These are phyloP conservation scores for Rubus idaeus DNA, from an alignment of 306 rosid species.

Conservation along the genomic window DNA sequence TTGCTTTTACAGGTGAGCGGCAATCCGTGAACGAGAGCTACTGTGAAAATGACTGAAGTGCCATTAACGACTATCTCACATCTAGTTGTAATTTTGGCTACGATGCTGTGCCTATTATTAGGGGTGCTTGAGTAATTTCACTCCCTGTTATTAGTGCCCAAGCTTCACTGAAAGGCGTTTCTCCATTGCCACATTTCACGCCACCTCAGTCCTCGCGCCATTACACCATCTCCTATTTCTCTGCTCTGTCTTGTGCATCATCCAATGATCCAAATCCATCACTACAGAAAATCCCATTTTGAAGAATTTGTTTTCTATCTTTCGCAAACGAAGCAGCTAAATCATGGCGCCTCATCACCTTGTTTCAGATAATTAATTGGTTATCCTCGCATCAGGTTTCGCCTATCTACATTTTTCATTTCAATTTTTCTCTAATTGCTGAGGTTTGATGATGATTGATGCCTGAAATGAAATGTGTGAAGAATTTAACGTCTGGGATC, in stretches of 20 bases:
- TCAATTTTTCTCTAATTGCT: neutral
- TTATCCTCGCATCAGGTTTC: constrained; percentile 27
- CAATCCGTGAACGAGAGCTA: neutral
- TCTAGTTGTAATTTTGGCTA: neutral
- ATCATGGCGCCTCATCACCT: neutral
- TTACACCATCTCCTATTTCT: constrained; percentile 12
- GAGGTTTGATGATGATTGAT: too few species aligned
- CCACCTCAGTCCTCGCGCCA: constrained; percentile 33
- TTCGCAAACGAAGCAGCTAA: neutral
- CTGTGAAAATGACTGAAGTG: neutral
- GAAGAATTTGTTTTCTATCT: neutral
- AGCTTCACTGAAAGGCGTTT: constrained; percentile 2
- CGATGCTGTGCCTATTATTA: neutral
- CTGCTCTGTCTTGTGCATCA: constrained; percentile 4
- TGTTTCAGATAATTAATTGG: neutral
- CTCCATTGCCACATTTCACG: constrained; percentile 15
- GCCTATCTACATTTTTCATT: neutral
- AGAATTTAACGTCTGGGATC: too few species aligned
- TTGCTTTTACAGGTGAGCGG: neutral
- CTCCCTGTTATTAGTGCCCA: neutral
- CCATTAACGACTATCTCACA: neutral
- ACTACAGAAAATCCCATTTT: neutral
- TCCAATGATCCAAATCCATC: neutral
- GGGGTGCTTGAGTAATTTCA: neutral
- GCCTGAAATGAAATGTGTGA: too few species aligned